Conservation (phyloP, 2,329 filamentous ascomycete species). For the Stachybotrys echinatus region DNA sequence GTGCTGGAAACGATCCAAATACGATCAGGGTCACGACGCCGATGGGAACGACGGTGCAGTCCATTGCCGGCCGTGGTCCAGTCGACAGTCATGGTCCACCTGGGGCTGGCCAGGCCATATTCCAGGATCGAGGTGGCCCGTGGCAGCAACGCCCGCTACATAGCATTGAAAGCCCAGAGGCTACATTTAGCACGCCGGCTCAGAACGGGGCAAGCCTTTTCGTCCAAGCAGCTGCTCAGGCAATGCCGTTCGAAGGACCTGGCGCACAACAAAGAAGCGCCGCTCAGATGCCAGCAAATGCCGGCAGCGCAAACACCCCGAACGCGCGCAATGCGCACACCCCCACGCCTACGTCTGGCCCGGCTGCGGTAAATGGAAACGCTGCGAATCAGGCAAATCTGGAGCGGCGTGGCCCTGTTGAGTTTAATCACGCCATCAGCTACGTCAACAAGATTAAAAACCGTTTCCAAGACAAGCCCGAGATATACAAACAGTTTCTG, state of each 20-base stretch:
- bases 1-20: constrained; percentile 88
- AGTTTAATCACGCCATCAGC: constrained; percentile 98
- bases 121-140: constrained; percentile 42
- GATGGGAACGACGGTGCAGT: constrained; percentile 92
- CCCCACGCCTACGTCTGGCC: constrained; percentile 50
- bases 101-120: constrained; percentile 35
- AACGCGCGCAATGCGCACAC: constrained; percentile 51
- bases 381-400: constrained; percentile 55
- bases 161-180: constrained; percentile 58
- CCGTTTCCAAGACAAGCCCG: constrained; percentile 90
- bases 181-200: constrained; percentile 53
- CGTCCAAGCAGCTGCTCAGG: constrained; percentile 33
- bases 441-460: constrained; percentile 99
- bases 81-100: constrained; percentile 36
- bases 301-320: constrained; percentile 35
- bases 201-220: constrained; percentile 46
- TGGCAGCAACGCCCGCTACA: constrained; percentile 55
- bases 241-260: constrained; percentile 22
- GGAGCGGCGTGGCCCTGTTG: constrained; percentile 89
- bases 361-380: constrained; percentile 57
- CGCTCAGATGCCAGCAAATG: constrained; percentile 17
- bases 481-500: constrained; percentile 98
- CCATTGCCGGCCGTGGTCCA: constrained; percentile 59
- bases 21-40: constrained; percentile 95
- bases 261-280: constrained; percentile 24